Evolutionary conservation across 2,329 filamentous ascomycete species (phyloP), one percentile per base, ranked within the genome.

Genomic region (Xylariales sp.): DNA sequence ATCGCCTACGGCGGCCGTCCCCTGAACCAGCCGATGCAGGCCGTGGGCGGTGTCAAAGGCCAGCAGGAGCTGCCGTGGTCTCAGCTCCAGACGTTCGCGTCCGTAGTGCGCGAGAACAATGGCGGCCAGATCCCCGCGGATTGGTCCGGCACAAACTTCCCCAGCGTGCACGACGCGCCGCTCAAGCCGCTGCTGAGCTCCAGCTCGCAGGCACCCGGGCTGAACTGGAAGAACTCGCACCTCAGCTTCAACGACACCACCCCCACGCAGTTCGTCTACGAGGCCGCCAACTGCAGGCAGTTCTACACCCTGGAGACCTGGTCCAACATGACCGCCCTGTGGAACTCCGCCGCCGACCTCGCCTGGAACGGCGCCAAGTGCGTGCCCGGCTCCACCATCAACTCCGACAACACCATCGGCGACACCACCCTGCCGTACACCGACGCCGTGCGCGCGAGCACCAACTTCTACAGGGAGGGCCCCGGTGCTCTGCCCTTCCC

Each of bases 1-100:
- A 66, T 83, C 31, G 67, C 67, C 2, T 62, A 81, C 17, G 80
- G 80, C 13, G 80, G 80, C 2, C 69, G 76, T 6, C 69, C 78
- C 1, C 57, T 60, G 6, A 45, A 60, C 4, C 51, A 51, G 3
- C 68, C 72, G 3, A 82, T 80, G 61, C 74, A 81, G 57, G 66
- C 63, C 4, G 57, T 82, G 3, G 78, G 78, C n/a, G 76, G 75
- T 12, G 66, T 74, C 10, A 76, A 78, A 47, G 79, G 79, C 17
- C 61, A 63, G 0, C 64, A 71, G 41, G 53, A 65, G 3, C 40
- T 60, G 5, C 40, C 41, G 0, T 56, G 60, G 33, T 40, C 46
- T 17, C 19, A 12, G 13, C 16, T 31, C 29, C 12, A n/a, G 13
- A 17, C 16, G 16, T 16, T 12, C n/a, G 16, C 19, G 16, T 16